phyloP scores from a whole-genome alignment of 1,284 basidiomycete genomes.

The Ganoderma meredithae region DNA sequence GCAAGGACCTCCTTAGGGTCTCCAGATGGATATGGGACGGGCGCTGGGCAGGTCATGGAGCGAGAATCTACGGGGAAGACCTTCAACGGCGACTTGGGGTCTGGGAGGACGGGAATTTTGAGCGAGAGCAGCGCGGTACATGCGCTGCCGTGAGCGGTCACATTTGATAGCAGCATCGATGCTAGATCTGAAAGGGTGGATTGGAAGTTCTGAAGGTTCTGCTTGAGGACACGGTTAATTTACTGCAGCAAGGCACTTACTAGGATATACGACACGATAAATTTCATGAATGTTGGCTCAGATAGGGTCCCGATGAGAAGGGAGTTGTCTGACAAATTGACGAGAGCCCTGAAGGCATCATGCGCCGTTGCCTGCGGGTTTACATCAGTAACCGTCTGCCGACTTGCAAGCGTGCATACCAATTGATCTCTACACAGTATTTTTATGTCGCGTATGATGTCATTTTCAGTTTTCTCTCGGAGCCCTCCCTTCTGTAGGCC shows the following conservation, averaged over 20 bases:
- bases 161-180: constrained; percentile 96
- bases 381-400: not conserved
- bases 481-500: constrained; percentile 63
- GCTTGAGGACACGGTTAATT: not conserved
- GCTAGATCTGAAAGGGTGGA: constrained; percentile 94
- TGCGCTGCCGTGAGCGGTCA: constrained; percentile 82
- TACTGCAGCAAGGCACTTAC: constrained; percentile 54
- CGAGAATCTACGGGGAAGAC: constrained; percentile 80
- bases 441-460: constrained; percentile 81
- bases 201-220: constrained; percentile 75
- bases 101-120: constrained; percentile 69
- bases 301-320: constrained; percentile 75
- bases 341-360: constrained; percentile 92
- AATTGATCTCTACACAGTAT: constrained; percentile 87
- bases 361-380: constrained; percentile 82
- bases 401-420: constrained; percentile 45
- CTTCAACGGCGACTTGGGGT: constrained; percentile 48
- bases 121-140: constrained; percentile 74
- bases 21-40: constrained; percentile 67
- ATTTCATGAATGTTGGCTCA: constrained; percentile 80
- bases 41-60: constrained; percentile 73
- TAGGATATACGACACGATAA: constrained; percentile 91
- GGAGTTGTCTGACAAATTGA: constrained; percentile 92
- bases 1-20: constrained; percentile 66
- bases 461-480: constrained; percentile 68